phyloP scores from a whole-genome alignment of 2,329 filamentous ascomycete genomes.

The Byssothecium circinans region DNA sequence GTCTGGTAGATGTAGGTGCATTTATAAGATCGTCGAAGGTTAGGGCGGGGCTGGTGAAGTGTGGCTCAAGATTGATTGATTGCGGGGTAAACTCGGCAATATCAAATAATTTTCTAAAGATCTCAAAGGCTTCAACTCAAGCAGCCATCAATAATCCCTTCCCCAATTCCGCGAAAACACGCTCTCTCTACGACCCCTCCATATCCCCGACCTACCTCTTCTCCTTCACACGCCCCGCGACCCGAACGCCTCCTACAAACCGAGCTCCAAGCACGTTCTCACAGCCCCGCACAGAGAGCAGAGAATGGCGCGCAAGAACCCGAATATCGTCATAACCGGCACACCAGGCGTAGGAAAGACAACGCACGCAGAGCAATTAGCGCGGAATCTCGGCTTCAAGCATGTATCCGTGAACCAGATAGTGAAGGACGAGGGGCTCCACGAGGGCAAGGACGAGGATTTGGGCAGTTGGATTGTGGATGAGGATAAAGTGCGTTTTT shows the following conservation, averaged over 20 bases:
- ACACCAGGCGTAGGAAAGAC: slow-evolving; percentile 97
- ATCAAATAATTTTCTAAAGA: too few species aligned
- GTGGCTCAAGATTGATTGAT: background rate
- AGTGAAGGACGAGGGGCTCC: slow-evolving; percentile 84
- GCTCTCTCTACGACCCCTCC: too few species aligned
- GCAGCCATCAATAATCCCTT: too few species aligned
- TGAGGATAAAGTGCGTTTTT: slow-evolving; percentile 76
- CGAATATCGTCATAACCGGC: slow-evolving; percentile 93
- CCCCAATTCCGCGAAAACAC: too few species aligned
- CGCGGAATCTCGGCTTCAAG: slow-evolving; percentile 72
- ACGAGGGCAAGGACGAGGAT: slow-evolving; percentile 85
- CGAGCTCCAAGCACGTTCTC: too few species aligned
- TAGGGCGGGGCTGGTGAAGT: background rate
- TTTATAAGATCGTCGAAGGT: background rate
- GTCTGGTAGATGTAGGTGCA: too few species aligned
- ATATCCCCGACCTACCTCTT: too few species aligned
- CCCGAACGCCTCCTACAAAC: too few species aligned
- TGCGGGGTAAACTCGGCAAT: slow-evolving; percentile 1
- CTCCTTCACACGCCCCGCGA: too few species aligned
- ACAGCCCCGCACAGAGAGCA: too few species aligned
- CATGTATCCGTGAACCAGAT: slow-evolving; percentile 89
- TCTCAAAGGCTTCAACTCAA: too few species aligned
- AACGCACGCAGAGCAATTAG: slow-evolving; percentile 82
- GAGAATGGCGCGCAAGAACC: slow-evolving; percentile 51
- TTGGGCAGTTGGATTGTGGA: slow-evolving; percentile 90